Conservation (phyloP, 2,329 filamentous ascomycete genomes). For the Aspergillus sclerotialis region DNA sequence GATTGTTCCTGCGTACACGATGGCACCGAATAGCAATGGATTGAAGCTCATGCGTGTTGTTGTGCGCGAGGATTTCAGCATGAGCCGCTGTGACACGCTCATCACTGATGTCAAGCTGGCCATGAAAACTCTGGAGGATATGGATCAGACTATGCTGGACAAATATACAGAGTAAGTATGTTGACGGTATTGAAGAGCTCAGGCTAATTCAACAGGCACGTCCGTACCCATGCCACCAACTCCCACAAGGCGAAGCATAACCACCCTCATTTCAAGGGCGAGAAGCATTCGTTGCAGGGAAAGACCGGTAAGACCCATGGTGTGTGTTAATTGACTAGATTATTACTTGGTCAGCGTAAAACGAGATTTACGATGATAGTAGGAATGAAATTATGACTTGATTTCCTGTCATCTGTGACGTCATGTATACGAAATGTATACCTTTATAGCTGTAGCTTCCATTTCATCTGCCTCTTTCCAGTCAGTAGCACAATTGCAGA, state of each 20-base stretch:
- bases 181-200: conserved; percentile 3
- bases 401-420: too few relatives aligned
- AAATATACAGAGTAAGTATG: conserved; percentile 57
- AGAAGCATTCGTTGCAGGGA: conserved; percentile 81
- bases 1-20: conserved; percentile 94
- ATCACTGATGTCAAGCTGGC: conserved; percentile 74
- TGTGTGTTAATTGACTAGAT: conserved; percentile 56
- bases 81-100: conserved; percentile 71
- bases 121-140: conserved; percentile 60
- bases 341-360: not conserved
- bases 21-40: conserved; percentile 78
- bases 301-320: conserved; percentile 87
- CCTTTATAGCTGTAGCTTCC: too few relatives aligned
- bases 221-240: conserved; percentile 48
- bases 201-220: conserved; percentile 40
- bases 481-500: too few relatives aligned
- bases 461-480: too few relatives aligned
- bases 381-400: too few relatives aligned
- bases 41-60: conserved; percentile 91
- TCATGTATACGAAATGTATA: not conserved
- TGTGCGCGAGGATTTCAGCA: conserved; percentile 85
- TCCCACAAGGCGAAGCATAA: conserved; percentile 49
- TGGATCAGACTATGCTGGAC: conserved; percentile 66
- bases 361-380: too few relatives aligned
- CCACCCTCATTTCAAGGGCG: conserved; percentile 53